A percentile compares a stretch with the other conserved stretches of the same genome.
Evolutionary conservation across 192 early-diverging fungal genomes (phyloP).

Genomic region (Backusella liffmaniae): DNA sequence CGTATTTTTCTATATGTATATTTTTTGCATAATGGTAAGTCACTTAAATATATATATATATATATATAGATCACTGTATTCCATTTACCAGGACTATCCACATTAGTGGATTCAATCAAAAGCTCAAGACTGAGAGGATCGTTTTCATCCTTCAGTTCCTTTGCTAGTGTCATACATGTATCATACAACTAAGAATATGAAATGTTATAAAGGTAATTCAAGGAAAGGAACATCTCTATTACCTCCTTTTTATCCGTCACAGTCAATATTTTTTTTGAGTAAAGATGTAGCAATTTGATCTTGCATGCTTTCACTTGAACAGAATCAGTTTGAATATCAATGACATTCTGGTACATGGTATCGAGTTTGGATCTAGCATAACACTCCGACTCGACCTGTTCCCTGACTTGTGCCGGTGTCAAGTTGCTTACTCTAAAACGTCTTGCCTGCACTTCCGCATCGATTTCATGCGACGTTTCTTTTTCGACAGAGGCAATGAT

Average conservation of each 20-base stretch:
- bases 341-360: conserved; percentile 22
- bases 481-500: conserved; percentile 36
- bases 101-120: conserved; percentile 46
- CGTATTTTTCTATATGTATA: conserved; percentile 43
- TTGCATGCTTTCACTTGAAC: conserved; percentile 8
- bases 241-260: conserved; percentile 17
- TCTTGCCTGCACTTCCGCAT: conserved; percentile 61
- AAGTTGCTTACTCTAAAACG: conserved; percentile 69
- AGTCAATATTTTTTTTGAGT: conserved; percentile 4
- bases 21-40: no score
- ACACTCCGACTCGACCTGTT: conserved; percentile 67
- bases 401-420: conserved; percentile 53
- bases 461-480: conserved; percentile 44
- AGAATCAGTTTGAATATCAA: neutral
- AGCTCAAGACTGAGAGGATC: conserved; percentile 46
- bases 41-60: no score
- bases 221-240: neutral
- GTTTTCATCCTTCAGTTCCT: conserved; percentile 28
- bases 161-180: conserved; percentile 35
- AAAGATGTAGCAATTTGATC: conserved; percentile 23
- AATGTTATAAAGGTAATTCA: neutral
- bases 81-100: conserved; percentile 29
- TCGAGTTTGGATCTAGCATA: conserved; percentile 49
- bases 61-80: no score
- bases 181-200: conserved; percentile 29